phyloP scores from a whole-genome alignment of 129 eudicot genomes.

The Kitagawia praeruptora region DNA sequence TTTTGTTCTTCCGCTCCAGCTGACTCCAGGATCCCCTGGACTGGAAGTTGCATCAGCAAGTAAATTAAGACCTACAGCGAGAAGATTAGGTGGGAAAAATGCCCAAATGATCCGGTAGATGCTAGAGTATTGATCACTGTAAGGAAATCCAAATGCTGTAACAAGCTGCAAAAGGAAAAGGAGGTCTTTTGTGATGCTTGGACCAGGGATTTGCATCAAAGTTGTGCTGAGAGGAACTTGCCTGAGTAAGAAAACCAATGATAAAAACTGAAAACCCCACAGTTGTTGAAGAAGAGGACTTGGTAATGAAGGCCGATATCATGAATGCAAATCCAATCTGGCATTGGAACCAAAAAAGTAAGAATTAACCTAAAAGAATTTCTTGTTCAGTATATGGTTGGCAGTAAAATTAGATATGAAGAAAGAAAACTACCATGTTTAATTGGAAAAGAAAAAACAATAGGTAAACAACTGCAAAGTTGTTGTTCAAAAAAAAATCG shows the following conservation, averaged over 20 bases:
- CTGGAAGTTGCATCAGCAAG: slow-evolving; percentile 68
- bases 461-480: slow-evolving; percentile 71
- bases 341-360: slow-evolving; percentile 21
- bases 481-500: slow-evolving; percentile 74
- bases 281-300: slow-evolving; percentile 64
- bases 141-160: slow-evolving; percentile 86
- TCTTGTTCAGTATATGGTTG: neutral
- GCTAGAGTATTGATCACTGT: slow-evolving; percentile 37
- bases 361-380: neutral
- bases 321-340: slow-evolving; percentile 79
- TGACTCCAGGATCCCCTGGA: slow-evolving; percentile 75
- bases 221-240: slow-evolving; percentile 18
- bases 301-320: slow-evolving; percentile 68
- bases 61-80: slow-evolving; percentile 61
- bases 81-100: slow-evolving; percentile 72
- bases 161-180: slow-evolving; percentile 47
- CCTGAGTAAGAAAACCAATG: slow-evolving; percentile 71
- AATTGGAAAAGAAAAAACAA: slow-evolving; percentile 76
- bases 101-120: slow-evolving; percentile 59
- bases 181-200: slow-evolving; percentile 13
- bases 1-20: slow-evolving; percentile 53
- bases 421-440: slow-evolving; percentile 55
- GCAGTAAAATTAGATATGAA: neutral
- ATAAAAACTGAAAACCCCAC: slow-evolving; percentile 60
- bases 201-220: slow-evolving; percentile 9